Conservation (phyloP, 805 yeast species). For the Lipomyces yamanashiensis region DNA sequence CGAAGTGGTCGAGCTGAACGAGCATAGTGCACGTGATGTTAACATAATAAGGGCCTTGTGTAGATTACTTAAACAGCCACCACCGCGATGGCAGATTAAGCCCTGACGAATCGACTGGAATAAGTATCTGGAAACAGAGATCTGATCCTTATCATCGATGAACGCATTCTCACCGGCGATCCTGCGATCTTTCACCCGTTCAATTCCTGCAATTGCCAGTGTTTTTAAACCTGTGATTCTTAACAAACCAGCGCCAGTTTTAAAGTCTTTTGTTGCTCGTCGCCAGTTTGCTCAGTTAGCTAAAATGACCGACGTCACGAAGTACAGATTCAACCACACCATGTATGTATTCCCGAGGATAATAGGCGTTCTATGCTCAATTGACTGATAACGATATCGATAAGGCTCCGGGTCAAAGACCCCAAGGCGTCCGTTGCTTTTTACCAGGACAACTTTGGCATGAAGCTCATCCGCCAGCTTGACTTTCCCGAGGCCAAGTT, state of each 20-base stretch:
- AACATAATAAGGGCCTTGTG: too few relatives aligned
- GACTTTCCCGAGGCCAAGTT: slow-evolving; percentile 61
- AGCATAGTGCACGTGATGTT: too few relatives aligned
- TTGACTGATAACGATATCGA: slow-evolving; percentile 10
- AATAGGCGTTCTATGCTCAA: not conserved
- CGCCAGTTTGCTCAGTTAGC: slow-evolving; percentile 24
- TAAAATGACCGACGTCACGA: slow-evolving; percentile 37
- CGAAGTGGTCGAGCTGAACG: not conserved
- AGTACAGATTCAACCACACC: slow-evolving; percentile 56
- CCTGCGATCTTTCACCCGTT: not conserved
- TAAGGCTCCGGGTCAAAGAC: slow-evolving; percentile 79
- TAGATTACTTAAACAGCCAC: too few relatives aligned
- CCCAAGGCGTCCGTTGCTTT: slow-evolving; percentile 73
- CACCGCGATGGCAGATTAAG: too few relatives aligned
- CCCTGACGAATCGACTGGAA: too few relatives aligned
- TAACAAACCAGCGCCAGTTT: slow-evolving; percentile 1
- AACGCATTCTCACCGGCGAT: not conserved
- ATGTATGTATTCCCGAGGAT: slow-evolving; percentile 26
- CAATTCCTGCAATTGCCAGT: not conserved
- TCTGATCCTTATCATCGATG: too few relatives aligned
- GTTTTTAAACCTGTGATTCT: not conserved
- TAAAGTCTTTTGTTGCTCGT: not conserved
- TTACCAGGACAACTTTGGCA: slow-evolving; percentile 75
- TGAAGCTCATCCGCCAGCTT: slow-evolving; percentile 61
- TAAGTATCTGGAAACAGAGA: too few relatives aligned